Evolutionary conservation across 2,329 filamentous ascomycete species (phyloP), one percentile per base, ranked within the genome.

Genomic region (Colletotrichum cereale): DNA sequence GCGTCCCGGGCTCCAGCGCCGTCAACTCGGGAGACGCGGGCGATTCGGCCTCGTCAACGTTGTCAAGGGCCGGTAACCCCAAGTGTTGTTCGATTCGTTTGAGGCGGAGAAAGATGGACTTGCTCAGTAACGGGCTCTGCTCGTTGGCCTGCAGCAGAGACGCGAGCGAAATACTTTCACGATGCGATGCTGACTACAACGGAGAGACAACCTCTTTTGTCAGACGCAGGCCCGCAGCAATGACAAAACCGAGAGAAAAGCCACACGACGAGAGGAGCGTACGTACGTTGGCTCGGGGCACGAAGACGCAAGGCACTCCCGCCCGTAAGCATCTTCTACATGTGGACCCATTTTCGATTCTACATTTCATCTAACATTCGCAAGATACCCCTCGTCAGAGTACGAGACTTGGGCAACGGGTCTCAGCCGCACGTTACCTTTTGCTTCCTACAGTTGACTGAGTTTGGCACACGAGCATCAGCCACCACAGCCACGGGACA

Each of bases 221-320:
- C 29, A 71, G 47, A 38, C 26, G 14, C 14, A 10, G 47, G 3
- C 5, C 24, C 24, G 21, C 34, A 29, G 10, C 1, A 5, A 5
- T 6, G 29, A 2, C 2, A 2, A 31, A 47, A 2, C 11, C n/a
- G n/a, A n/a, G 7, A 26, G 5, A 44, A 55, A 7, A 36, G 21
- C 21, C 21, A 47, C 21, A 47, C 12, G 60, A 64, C 21, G 68
- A 53, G n/a, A 52, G 11, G 60, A 26, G 69, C 79, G 67, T 75
- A 71, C 79, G 67, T 75, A 82, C 81, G 73, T 83, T 83, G 53
- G 80, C 81, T 50, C 81, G 77, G 14, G 82, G 82, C 40, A 82
- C 80, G 67, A 83, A 83, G 16, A 83, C 76, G 73, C 82, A 84
- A 29, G 80, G 79, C 12, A 80, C 76, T n/a, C 79, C 80, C 6